Conservation (phyloP, 176 grass and related monocot genomes). For the Bothriochloa decipiens region DNA sequence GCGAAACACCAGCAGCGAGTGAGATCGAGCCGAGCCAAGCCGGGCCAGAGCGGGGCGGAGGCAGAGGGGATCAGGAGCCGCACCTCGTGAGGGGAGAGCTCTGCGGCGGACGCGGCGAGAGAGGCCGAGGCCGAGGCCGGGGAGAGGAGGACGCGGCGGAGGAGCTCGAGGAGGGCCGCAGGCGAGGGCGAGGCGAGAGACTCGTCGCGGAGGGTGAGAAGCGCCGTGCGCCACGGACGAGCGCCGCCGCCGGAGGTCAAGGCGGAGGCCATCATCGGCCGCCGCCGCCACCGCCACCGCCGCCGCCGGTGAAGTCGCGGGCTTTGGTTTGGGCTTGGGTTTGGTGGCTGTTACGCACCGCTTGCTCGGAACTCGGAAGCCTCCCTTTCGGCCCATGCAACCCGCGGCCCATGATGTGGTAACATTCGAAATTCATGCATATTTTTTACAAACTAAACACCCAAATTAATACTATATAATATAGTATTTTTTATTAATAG, state of each 20-base stretch:
- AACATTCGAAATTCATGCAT: too few relatives aligned
- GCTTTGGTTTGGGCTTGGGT: slow-evolving; percentile 8
- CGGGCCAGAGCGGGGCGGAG: not conserved
- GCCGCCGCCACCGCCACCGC: not conserved
- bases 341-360: not conserved
- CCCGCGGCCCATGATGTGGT: too few relatives aligned
- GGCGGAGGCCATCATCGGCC: slow-evolving; percentile 38
- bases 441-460: too few relatives aligned
- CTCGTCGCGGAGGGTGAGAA: slow-evolving; percentile 93
- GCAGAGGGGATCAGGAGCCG: not conserved
- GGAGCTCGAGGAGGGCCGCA: slow-evolving; percentile 63
- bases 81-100: slow-evolving; percentile 80
- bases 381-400: too few relatives aligned
- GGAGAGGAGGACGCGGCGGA: slow-evolving; percentile 66
- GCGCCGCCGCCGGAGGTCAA: slow-evolving; percentile 48
- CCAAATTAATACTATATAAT: too few relatives aligned
- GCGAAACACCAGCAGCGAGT: not conserved
- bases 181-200: slow-evolving; percentile 62
- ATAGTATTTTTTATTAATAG: too few relatives aligned
- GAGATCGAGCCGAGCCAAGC: slow-evolving; percentile 18
- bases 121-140: slow-evolving; percentile 35
- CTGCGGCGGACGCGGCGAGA: slow-evolving; percentile 59
- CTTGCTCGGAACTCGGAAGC: not conserved
- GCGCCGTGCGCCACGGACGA: slow-evolving; percentile 72
- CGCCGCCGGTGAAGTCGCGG: slow-evolving; percentile 4